Evolutionary conservation across 805 yeast genomes (phyloP).

Genomic region (Yarrowia sp.): DNA sequence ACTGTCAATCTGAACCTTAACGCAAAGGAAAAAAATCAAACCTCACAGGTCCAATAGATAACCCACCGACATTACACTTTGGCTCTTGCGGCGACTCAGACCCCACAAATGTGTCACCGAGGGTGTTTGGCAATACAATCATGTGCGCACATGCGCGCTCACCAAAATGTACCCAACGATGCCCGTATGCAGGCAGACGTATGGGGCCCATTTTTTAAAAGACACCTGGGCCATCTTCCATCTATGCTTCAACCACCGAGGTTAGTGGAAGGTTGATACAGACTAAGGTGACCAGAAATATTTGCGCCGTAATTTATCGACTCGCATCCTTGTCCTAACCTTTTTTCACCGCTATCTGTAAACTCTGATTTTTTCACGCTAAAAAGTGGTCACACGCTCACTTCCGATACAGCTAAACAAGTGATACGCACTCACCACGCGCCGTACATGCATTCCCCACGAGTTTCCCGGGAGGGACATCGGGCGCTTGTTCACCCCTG

Average conservation of each 20-base stretch:
- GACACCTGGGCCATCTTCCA: no score
- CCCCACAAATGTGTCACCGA: neutral
- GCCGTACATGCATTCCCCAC: conserved; percentile 21
- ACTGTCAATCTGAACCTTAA: neutral
- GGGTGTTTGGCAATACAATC: no score
- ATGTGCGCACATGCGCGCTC: no score
- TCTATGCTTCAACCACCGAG: no score
- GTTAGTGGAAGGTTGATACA: no score
- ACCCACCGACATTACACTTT: neutral
- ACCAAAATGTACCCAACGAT: no score
- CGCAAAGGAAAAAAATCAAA: neutral
- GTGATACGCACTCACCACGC: neutral
- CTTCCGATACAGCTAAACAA: neutral
- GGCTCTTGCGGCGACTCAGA: neutral
- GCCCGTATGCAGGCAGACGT: no score
- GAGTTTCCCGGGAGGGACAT: neutral
- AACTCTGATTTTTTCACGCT: conserved; percentile 20
- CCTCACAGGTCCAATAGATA: conserved; percentile 17
- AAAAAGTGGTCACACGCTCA: conserved; percentile 23
- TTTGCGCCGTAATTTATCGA: conserved; percentile 8
- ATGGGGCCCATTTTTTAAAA: no score
- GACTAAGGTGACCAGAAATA: neutral
- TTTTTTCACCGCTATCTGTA: conserved; percentile 9
- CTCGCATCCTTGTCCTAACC: neutral
- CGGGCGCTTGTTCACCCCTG: neutral